Percentiles rank a stretch among this genome's conserved stretches.
These are phyloP conservation scores for Stephanodiscus minutulus DNA, from an alignment of 108 stramenopile genomes.

Conservation along the genomic window DNA sequence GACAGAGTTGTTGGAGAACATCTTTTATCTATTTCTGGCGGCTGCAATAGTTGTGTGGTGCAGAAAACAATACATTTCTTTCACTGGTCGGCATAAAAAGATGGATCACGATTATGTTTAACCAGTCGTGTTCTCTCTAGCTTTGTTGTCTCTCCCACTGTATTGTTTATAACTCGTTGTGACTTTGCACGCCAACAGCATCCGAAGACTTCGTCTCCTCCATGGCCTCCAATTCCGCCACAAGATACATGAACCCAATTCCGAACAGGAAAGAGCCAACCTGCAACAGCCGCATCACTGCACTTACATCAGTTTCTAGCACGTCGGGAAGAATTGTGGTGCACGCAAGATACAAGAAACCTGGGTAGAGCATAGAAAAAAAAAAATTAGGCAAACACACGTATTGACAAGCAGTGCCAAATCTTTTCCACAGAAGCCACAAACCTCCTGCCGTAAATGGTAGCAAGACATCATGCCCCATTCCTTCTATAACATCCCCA, in stretches of 20 bases:
- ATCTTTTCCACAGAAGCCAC: not conserved
- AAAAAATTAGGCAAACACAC: not conserved
- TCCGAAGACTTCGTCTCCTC: constrained; percentile 29
- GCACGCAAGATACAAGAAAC: constrained; percentile 84
- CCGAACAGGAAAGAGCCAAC: constrained; percentile 61
- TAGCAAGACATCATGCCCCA: constrained; percentile 56
- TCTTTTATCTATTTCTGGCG: constrained; percentile 17
- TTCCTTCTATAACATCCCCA: constrained; percentile 37
- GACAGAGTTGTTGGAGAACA: constrained; percentile 19
- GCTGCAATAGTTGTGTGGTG: constrained; percentile 28
- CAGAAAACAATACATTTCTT: constrained; percentile 26
- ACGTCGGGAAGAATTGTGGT: constrained; percentile 78
- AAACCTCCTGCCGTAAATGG: constrained; percentile 77
- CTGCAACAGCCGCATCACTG: constrained; percentile 57
- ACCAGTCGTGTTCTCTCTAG: not conserved
- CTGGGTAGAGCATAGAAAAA: constrained; percentile 23
- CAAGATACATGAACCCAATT: constrained; percentile 78
- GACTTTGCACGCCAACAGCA: constrained; percentile 36
- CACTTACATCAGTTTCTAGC: constrained; percentile 51
- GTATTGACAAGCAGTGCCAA: no score
- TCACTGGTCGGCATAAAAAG: constrained; percentile 49
- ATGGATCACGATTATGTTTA: constrained; percentile 36
- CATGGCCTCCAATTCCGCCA: constrained; percentile 62
- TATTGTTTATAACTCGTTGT: constrained; percentile 29
- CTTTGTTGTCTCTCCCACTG: not conserved